phyloP scores from a whole-genome alignment of 2,329 filamentous ascomycete species.

The Raffaelea ambrosiae region DNA sequence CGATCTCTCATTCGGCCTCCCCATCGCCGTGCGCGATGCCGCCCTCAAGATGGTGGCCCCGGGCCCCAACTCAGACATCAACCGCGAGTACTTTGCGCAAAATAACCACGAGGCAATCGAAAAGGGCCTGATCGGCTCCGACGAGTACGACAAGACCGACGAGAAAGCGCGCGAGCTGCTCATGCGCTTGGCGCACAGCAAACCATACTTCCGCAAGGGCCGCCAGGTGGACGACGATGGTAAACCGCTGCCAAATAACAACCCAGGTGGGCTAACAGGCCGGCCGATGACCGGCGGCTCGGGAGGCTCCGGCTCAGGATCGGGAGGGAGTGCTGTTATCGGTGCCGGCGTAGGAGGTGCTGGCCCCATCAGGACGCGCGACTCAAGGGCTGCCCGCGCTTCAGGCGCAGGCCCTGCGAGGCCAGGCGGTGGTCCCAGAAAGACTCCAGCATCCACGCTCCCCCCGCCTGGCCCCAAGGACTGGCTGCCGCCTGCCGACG shows the following conservation, averaged over 20 bases:
- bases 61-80: conserved; percentile 84
- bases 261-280: conserved; percentile 7
- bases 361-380: conserved; percentile 72
- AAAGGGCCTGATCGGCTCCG: conserved; percentile 69
- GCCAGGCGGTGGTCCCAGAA: conserved; percentile 35
- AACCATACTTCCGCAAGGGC: conserved; percentile 91
- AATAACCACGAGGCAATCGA: conserved; percentile 95
- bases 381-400: conserved; percentile 44
- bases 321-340: conserved; percentile 37
- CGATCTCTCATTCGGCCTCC: conserved; percentile 89
- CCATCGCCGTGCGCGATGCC: conserved; percentile 90
- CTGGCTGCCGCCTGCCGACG: conserved; percentile 74
- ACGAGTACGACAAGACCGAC: conserved; percentile 94
- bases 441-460: conserved; percentile 60
- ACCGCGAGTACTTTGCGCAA: conserved; percentile 95
- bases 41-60: conserved; percentile 97
- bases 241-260: conserved; percentile 21
- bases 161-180: conserved; percentile 90
- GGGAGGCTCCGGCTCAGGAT: conserved; percentile 7
- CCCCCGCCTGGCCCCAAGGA: conserved; percentile 76
- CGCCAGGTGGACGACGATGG: conserved; percentile 58
- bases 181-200: conserved; percentile 76
- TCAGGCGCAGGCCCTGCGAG: conserved; percentile 37
- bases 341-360: conserved; percentile 53
- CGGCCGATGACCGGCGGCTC: neutral